These are phyloP conservation scores for Paracoccidioides lutzii DNA, from an alignment of 2,329 filamentous ascomycete species.

Conservation along the genomic window DNA sequence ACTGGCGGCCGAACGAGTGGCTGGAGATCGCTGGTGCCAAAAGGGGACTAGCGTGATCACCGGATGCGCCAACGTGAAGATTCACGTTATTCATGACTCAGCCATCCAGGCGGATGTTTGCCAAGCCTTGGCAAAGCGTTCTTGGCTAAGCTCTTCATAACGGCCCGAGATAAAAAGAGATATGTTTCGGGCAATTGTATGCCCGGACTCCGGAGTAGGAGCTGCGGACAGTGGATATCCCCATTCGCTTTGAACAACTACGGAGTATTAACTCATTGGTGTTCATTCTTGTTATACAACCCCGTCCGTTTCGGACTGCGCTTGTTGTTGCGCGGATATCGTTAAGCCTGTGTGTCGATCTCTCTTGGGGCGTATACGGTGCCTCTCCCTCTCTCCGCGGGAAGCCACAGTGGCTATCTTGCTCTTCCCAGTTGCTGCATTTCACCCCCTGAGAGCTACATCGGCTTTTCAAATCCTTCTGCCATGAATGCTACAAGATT, in stretches of 20 bases:
- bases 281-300: too few relatives aligned
- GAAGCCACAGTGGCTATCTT: background rate
- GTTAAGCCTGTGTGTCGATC: background rate
- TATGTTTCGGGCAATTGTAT: too few relatives aligned
- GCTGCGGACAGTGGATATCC: too few relatives aligned
- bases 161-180: too few relatives aligned
- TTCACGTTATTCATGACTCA: background rate
- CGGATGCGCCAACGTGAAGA: background rate
- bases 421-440: background rate
- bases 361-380: background rate
- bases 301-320: too few relatives aligned
- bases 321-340: background rate
- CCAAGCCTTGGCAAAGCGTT: too few relatives aligned
- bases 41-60: background rate
- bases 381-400: background rate
- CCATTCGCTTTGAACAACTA: too few relatives aligned
- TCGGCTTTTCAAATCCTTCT: constrained; percentile 4
- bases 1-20: background rate
- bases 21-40: background rate
- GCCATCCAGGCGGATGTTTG: background rate
- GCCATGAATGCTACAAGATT: constrained; percentile 24
- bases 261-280: too few relatives aligned
- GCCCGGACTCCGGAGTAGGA: too few relatives aligned
- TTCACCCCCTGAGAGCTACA: background rate
- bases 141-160: too few relatives aligned